phyloP scores from a whole-genome alignment of 78 protist species.

The Planoprotostelium fungivorum region DNA sequence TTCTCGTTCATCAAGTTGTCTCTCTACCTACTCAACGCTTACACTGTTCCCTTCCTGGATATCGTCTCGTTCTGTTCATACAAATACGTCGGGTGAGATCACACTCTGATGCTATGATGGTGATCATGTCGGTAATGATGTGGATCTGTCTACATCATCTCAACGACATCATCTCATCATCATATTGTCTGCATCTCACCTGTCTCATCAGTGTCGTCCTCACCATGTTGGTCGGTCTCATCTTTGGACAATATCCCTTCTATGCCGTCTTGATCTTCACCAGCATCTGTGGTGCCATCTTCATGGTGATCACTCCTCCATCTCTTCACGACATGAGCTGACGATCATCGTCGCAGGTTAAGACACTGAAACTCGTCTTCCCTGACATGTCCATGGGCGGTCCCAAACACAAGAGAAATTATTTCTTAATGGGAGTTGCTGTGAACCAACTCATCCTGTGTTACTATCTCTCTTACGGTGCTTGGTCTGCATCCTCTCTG shows the following conservation, averaged over 20 bases:
- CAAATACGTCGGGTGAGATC: slow-evolving; percentile 65
- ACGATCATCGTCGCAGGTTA: background rate
- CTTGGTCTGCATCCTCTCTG: background rate
- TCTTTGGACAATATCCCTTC: background rate
- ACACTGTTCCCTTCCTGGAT: slow-evolving; percentile 57
- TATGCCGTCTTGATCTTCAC: background rate
- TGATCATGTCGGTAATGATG: no score
- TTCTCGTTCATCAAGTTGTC: slow-evolving; percentile 27
- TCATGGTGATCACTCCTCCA: background rate
- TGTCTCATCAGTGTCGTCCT: background rate
- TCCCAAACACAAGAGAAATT: background rate
- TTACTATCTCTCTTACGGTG: background rate
- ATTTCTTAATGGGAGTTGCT: background rate
- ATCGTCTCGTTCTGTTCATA: slow-evolving; percentile 56
- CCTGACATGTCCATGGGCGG: background rate
- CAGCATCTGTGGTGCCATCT: background rate
- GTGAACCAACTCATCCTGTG: background rate
- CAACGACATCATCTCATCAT: no score
- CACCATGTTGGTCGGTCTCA: background rate
- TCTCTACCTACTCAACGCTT: slow-evolving; percentile 47
- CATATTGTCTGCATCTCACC: background rate
- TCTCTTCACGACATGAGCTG: background rate
- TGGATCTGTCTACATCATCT: no score
- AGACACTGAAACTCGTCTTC: background rate
- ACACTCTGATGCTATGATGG: no score